Conservation (phyloP, 2,329 filamentous ascomycete species). For the Sarocladium strictum region DNA sequence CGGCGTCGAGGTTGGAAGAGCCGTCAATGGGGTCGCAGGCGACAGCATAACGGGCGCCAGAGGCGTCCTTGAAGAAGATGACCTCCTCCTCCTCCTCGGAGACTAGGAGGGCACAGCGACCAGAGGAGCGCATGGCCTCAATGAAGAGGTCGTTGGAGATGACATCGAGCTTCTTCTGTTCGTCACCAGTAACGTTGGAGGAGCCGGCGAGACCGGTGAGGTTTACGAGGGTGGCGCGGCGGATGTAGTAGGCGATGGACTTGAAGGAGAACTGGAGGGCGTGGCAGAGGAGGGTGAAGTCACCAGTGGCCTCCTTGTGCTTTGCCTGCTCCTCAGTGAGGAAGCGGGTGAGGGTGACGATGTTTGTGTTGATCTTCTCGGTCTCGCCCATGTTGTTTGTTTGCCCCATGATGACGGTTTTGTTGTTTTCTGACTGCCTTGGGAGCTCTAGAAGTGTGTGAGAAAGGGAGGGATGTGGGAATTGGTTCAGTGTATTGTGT, state of each 20-base stretch:
- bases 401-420: conserved; percentile 26
- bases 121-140: conserved; percentile 86
- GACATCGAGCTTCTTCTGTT: conserved; percentile 99
- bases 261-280: conserved; percentile 99
- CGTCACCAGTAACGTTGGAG: conserved; percentile 91
- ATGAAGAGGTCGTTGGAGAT: conserved; percentile 99
- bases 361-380: conserved; percentile 91
- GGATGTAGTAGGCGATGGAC: conserved; percentile 98
- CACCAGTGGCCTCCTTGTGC: conserved; percentile 89
- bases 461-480: background rate
- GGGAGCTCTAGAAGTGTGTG: conserved; percentile 1
- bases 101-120: conserved; percentile 86
- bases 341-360: conserved; percentile 91
- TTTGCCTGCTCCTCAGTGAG: conserved; percentile 94
- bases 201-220: conserved; percentile 91
- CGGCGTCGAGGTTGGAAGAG: conserved; percentile 93
- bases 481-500: background rate
- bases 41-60: conserved; percentile 82
- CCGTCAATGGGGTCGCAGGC: conserved; percentile 98
- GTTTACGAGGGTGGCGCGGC: conserved; percentile 90
- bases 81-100: conserved; percentile 95
- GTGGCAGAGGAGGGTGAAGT: conserved; percentile 97
- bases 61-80: conserved; percentile 75
- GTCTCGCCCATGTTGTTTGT: conserved; percentile 43
- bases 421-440: conserved; percentile 12